Percentiles rank a stretch among this genome's conserved stretches.
Conservation (phyloP, 441 rosid genomes). For the Raphanus hybrid region DNA sequence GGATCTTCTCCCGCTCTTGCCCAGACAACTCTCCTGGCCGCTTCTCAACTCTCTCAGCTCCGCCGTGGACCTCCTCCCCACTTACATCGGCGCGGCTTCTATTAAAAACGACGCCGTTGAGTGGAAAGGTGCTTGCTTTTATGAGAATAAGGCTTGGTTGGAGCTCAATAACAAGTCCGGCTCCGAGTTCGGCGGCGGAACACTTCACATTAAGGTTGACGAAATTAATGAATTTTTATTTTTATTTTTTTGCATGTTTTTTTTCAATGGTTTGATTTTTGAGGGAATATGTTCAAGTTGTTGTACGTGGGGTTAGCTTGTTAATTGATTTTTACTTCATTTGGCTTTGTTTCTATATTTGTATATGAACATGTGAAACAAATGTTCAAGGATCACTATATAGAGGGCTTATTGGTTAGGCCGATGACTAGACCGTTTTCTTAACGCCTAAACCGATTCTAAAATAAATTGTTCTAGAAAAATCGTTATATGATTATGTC, state of each 20-base stretch:
- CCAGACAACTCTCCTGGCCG: conserved; percentile 81
- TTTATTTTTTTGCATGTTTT: neutral
- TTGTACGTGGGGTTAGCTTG: conserved; percentile 26
- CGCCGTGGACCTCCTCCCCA: conserved; percentile 71
- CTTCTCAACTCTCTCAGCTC: conserved; percentile 63
- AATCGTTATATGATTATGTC: too few species aligned
- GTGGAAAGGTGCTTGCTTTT: conserved; percentile 97
- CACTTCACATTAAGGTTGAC: conserved; percentile 85
- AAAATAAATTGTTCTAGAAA: too few species aligned
- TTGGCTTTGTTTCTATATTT: conserved; percentile 4
- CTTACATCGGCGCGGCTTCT: conserved; percentile 86
- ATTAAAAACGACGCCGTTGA: conserved; percentile 45
- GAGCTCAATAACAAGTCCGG: conserved; percentile 85
- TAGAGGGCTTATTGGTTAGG: too few species aligned
- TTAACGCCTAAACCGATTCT: too few species aligned
- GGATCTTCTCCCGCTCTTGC: conserved; percentile 77
- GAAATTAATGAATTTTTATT: neutral
- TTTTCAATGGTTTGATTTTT: conserved; percentile 5
- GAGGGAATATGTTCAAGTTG: conserved; percentile 2
- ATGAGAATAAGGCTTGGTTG: conserved; percentile 79
- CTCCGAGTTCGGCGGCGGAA: conserved; percentile 85
- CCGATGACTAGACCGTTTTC: too few species aligned
- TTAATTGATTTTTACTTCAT: neutral
- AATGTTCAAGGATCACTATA: neutral
- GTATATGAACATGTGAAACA: neutral